phyloP scores from a whole-genome alignment of 2,329 filamentous ascomycete genomes.

The Dothiorella sarmentorum region DNA sequence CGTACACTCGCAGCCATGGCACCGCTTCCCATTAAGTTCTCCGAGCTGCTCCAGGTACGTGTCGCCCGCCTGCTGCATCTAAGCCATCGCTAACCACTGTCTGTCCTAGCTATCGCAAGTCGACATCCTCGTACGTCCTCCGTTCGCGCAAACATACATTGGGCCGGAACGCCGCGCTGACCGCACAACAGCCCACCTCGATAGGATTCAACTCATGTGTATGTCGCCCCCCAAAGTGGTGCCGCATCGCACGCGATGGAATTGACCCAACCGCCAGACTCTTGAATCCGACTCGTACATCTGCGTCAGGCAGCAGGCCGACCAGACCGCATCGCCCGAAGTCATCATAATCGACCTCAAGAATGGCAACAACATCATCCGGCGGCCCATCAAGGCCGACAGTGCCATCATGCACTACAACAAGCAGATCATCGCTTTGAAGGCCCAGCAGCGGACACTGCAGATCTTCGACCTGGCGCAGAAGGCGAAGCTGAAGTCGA shows the following conservation, averaged over 20 bases:
- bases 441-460: conserved; percentile 87
- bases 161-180: conserved; percentile 26
- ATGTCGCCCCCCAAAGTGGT: conserved; percentile 39
- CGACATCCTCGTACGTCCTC: conserved; percentile 46
- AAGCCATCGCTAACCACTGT: conserved; percentile 30
- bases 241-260: background rate
- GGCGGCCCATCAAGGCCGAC: conserved; percentile 95
- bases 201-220: conserved; percentile 89
- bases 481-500: conserved; percentile 95
- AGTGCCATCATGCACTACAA: conserved; percentile 99
- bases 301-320: conserved; percentile 83
- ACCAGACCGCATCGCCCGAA: conserved; percentile 78
- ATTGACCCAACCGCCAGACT: conserved; percentile 58
- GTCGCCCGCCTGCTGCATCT: background rate
- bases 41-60: conserved; percentile 76
- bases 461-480: conserved; percentile 95
- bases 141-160: conserved; percentile 15
- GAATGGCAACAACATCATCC: conserved; percentile 92
- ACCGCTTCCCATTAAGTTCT: conserved; percentile 86
- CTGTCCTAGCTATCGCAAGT: conserved; percentile 42
- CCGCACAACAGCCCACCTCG: conserved; percentile 54
- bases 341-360: conserved; percentile 98
- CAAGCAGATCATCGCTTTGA: conserved; percentile 92
- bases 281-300: conserved; percentile 97
- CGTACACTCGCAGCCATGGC: conserved; percentile 50